Evolutionary conservation across 768 basidiomycete genomes (phyloP).

Genomic region (Lentinula sp.): DNA sequence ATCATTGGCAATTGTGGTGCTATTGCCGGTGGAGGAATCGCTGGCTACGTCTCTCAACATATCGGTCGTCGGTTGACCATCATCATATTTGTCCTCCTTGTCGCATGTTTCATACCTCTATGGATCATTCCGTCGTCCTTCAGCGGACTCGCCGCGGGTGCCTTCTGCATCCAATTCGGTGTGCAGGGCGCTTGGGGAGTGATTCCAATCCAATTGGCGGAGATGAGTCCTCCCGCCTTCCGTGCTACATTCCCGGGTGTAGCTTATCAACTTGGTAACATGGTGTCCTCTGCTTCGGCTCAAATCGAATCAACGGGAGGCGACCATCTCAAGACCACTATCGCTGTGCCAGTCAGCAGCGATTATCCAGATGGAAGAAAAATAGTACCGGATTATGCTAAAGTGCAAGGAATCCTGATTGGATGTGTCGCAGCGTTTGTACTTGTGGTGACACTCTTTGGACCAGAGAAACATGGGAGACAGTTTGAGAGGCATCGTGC

Average conservation of each 20-base stretch:
- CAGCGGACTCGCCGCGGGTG: slow-evolving; percentile 67
- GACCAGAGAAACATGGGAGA: slow-evolving; percentile 67
- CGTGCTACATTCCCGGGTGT: slow-evolving; percentile 84
- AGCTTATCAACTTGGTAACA: slow-evolving; percentile 80
- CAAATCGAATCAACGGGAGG: slow-evolving; percentile 80
- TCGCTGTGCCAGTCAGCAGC: slow-evolving; percentile 18
- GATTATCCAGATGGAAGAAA: slow-evolving; percentile 31
- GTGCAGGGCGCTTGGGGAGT: slow-evolving; percentile 92
- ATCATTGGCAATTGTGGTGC: slow-evolving; percentile 70
- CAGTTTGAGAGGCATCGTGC: slow-evolving; percentile 82
- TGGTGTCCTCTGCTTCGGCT: slow-evolving; percentile 66
- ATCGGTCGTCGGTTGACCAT: slow-evolving; percentile 82
- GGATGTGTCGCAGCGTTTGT: slow-evolving; percentile 78
- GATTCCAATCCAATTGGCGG: slow-evolving; percentile 72
- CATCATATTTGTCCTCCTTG: slow-evolving; percentile 50
- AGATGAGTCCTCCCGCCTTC: slow-evolving; percentile 86
- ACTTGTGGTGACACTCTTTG: slow-evolving; percentile 69
- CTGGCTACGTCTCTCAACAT: slow-evolving; percentile 69
- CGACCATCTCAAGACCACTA: slow-evolving; percentile 44
- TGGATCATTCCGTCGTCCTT: slow-evolving; percentile 81
- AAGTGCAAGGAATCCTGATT: slow-evolving; percentile 84
- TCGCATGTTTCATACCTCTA: slow-evolving; percentile 64
- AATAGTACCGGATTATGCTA: slow-evolving; percentile 61
- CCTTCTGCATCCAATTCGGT: slow-evolving; percentile 82
- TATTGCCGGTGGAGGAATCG: slow-evolving; percentile 58